Evolutionary conservation across 2,329 filamentous ascomycete species (phyloP), one percentile per base, ranked within the genome.

Genomic region (Teratosphaeria destructans): DNA sequence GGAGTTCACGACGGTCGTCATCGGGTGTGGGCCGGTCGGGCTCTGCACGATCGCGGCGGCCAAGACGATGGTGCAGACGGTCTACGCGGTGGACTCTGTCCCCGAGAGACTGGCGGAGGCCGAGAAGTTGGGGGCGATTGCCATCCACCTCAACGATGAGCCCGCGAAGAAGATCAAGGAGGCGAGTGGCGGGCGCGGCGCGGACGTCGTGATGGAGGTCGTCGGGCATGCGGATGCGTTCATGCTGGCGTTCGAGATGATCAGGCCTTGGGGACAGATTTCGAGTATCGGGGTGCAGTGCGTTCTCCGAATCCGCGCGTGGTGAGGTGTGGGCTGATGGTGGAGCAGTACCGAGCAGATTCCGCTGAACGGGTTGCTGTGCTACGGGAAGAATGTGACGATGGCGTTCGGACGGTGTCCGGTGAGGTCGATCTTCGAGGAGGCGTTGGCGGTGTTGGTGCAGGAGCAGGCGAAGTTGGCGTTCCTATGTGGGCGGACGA

Each of bases 1-100:
- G 19, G 82, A 89, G 54, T 83, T 85, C 61, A 89, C 86, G 0
- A 85, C 90, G 0, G 88, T 95, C 1, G 77, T 95, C 23, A 83
- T 96, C 61, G 92, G 92, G 5, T 95, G 91, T 69, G 92, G 92
- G 1, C 78, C 78, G 0, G 78, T 96, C 3, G 92, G 90, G 1
- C 80, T 96, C 12, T 96, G 92, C 72, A 90, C 91, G 11, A 70
- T 71, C 39, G 69, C 68, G 10, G 64, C 60, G 29, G 69, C 68
- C 14, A 55, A 70, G 59, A 70, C 67, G 4, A 70, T 72, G 67
- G 67, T 71, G 37, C 64, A 71, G 39, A 70, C 61, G 7, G 68
- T 71, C 35, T 70, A 70, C 53, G 70, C 68, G 12, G 63, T 72
- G 52, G 70, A 72, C 52, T 85, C 86, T 8, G 83, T 95, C 7